Base-by-base conservation (phyloP, 805 yeast genomes). In the Wickerhamomyces strasburgensis region DNA sequence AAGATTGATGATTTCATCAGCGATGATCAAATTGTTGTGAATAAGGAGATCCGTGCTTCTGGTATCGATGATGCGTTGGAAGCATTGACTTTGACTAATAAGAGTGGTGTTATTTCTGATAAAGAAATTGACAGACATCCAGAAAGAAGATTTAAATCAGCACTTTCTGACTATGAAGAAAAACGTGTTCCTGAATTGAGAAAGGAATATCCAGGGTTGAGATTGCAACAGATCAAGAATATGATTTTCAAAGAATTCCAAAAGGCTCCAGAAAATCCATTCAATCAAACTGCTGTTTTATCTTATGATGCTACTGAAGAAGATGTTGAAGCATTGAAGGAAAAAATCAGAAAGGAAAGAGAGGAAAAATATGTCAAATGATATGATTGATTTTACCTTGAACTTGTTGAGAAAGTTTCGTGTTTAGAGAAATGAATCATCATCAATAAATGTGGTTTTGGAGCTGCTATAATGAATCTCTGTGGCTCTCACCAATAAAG, bases 121-220 rank as follows among this genome's bases (percentile, higher is more conserved):
- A 78, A 78, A 52, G 85, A 78, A 35, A 67, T 85, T 35, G 95
- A 85, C 42, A 78, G 87, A 59, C 95, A 85, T 50, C 95, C 95
- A 8, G 95, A 85, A 65, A 75, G 94, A 62, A 74, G 95, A 55
- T 83, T 80, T 61, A 85, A 84, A 65, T 86, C 90, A 18, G 95
- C 95, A 0, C 67, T 68, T 39, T 69, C 75, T 10, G 86, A 84
- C 1, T 85, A 63, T 52, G 86, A 84, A 51, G 90, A 79, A 44
- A 64, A 68, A 38, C 71, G 90, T 51, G 55, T 82, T 29, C 90
- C 93, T 5, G 86, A 81, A 52, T 39, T 81, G 38, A 78, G 80
- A 60, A 70, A 77, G 56, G 95, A 85, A 59, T 67, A 79, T 49
- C 88, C 89, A 5, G 95, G 95, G 11, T 67, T 85, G 49, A 73